Evolutionary conservation across 2,329 filamentous ascomycete genomes (phyloP), one percentile per base, ranked within the genome.

Genomic region (Aureobasidium namibiae): DNA sequence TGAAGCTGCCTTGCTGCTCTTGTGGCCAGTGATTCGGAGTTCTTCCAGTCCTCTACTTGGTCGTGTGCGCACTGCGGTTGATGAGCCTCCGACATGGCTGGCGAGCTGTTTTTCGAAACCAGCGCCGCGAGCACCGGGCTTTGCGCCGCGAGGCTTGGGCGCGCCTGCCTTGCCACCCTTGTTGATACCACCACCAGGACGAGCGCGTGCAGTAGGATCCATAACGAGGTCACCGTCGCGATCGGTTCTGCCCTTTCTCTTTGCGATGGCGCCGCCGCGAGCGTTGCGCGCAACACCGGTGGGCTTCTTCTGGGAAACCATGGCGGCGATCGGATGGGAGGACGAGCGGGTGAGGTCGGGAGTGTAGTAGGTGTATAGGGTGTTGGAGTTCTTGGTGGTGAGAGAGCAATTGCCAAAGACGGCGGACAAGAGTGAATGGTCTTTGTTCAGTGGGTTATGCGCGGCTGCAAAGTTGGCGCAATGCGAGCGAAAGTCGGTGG

Each of bases 191-290:
- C 69, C 65, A 34, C 66, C 64, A 46, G 64, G 65, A 53, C 68
- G 65, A 21, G 65, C 67, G 56, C 67, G 69, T 33, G 74, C 67
- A 36, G 73, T 68, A 53, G 71, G 71, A 67, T 79, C 81, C 83
- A 86, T 86, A 45, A 78, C 74, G 61, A 85, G 69, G 68, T 86
- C 83, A 34, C 83, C 83, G 74, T 86, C 83, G 66, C 77, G 78
- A 67, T 86, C 83, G 56, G 79, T 63, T 50, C 60, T 58, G 21
- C 31, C 58, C 56, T 59, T 63, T 49, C 63, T 63, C 49, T 65
- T 60, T 45, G 60, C 59, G 29, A 63, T 61, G 31, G 45, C 61
- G 11, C 61, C 61, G 34, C 59, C 48, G 18, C 60, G 34, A 8
- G 56, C 31, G 57, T 42, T 50, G 56, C 57, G 38, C 39, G 39